Conservation (phyloP, 2,329 filamentous ascomycete species). For the Pseudogymnoascus sp. region DNA sequence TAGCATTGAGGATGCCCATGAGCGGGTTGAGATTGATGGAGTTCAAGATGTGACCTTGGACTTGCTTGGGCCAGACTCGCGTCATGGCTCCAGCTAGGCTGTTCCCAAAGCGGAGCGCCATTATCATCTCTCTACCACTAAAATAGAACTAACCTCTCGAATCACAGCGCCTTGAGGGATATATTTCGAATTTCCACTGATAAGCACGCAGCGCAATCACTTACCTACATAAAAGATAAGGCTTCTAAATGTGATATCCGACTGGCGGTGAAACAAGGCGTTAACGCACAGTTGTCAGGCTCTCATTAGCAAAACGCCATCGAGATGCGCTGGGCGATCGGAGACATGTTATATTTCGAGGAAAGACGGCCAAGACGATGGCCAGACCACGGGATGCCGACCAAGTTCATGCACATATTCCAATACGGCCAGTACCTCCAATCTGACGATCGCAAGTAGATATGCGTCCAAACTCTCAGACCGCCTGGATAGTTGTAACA, state of each 20-base stretch:
- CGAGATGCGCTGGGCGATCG: not conserved
- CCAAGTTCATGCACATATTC: conserved; percentile 5
- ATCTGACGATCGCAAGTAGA: conserved; percentile 1
- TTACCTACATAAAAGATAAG: conserved; percentile 1
- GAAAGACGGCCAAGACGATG: not conserved
- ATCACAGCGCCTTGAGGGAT: conserved; percentile 4
- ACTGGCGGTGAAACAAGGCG: not conserved
- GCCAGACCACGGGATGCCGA: not conserved
- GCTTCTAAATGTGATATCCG: not conserved
- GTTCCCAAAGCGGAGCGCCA: conserved; percentile 7
- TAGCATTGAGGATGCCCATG: not conserved
- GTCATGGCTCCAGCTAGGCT: conserved; percentile 4
- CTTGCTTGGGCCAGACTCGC: conserved; percentile 4
- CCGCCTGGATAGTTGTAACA: not conserved
- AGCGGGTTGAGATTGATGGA: not conserved
- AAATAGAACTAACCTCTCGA: not conserved
- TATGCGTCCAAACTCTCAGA: not conserved
- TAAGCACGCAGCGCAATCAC: not conserved
- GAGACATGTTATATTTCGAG: not conserved
- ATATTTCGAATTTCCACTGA: not conserved
- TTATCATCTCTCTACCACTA: not conserved
- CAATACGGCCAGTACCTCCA: conserved; percentile 3
- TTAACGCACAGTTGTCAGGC: not conserved
- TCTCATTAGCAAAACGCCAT: not conserved
- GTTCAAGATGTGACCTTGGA: conserved; percentile 5